phyloP scores from a whole-genome alignment of 768 basidiomycete species.

The Auricularia auricula-judae region DNA sequence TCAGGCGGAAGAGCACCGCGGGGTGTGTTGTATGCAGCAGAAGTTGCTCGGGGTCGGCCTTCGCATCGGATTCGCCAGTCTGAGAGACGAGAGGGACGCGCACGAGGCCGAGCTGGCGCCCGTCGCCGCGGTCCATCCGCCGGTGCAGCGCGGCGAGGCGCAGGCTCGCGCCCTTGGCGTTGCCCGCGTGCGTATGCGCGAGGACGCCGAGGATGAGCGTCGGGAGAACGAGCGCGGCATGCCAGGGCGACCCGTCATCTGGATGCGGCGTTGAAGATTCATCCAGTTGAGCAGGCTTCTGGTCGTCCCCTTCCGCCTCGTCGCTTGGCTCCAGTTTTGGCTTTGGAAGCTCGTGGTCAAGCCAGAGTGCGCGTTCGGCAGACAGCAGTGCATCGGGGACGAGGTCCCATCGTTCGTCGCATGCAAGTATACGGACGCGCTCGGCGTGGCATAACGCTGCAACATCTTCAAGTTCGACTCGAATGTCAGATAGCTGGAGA shows the following conservation, averaged over 20 bases:
- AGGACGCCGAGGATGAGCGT: conserved; percentile 50
- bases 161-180: conserved; percentile 32
- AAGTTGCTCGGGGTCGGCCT: conserved; percentile 21
- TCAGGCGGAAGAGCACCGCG: conserved; percentile 48
- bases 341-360: conserved; percentile 10
- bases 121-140: conserved; percentile 45
- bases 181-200: conserved; percentile 51
- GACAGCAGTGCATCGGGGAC: conserved; percentile 36
- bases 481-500: no score
- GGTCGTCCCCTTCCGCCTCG: not conserved
- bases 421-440: conserved; percentile 44
- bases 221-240: conserved; percentile 38
- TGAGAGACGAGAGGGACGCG: not conserved
- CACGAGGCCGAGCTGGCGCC: conserved; percentile 12
- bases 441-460: conserved; percentile 25
- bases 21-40: conserved; percentile 61
- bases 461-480: not conserved
- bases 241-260: not conserved
- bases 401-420: conserved; percentile 42
- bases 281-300: not conserved
- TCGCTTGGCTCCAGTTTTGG: conserved; percentile 4
- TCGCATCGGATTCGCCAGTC: conserved; percentile 5
- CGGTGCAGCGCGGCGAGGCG: conserved; percentile 51
- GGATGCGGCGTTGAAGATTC: not conserved
- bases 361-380: conserved; percentile 40